A percentile compares a stretch with the other conserved stretches of the same genome.
phyloP scores from a whole-genome alignment of 148 eudicot genomes.

The Chenopodium suecicum region DNA sequence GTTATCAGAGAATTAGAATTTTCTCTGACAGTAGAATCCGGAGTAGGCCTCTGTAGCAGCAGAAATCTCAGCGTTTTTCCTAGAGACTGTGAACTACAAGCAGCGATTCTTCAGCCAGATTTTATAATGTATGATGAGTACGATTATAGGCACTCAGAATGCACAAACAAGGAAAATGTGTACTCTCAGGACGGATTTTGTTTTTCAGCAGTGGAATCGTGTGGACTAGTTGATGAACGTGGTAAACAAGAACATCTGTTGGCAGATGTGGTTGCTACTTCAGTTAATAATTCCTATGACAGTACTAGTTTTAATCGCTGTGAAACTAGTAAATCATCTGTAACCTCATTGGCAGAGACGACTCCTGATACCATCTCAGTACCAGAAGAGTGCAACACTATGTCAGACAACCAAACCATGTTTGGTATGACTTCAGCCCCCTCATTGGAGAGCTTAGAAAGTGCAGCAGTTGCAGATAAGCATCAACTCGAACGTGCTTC shows the following conservation, averaged over 20 bases:
- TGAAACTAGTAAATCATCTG: constrained; percentile 25
- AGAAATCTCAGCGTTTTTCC: too few relatives aligned
- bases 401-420: constrained; percentile 16
- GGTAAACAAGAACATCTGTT: constrained; percentile 39
- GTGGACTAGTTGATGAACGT: constrained; percentile 31
- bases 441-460: constrained; percentile 44
- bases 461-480: constrained; percentile 35
- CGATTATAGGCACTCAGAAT: too few relatives aligned
- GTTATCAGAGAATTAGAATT: too few relatives aligned
- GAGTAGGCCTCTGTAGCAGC: too few relatives aligned
- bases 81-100: neutral
- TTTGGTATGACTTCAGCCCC: constrained; percentile 30
- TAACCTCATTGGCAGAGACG: neutral
- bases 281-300: constrained; percentile 26
- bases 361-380: neutral
- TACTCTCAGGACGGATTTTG: neutral
- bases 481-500: constrained; percentile 22
- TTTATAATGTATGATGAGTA: too few relatives aligned
- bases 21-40: too few relatives aligned
- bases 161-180: neutral
- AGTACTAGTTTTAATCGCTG: constrained; percentile 24
- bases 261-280: constrained; percentile 39
- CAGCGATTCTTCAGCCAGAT: too few relatives aligned
- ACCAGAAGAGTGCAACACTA: neutral
- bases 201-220: neutral